Evolutionary conservation across 1,284 basidiomycete species (phyloP), one percentile per base, ranked within the genome.

Genomic region (Coniferiporia sulphurascens): DNA sequence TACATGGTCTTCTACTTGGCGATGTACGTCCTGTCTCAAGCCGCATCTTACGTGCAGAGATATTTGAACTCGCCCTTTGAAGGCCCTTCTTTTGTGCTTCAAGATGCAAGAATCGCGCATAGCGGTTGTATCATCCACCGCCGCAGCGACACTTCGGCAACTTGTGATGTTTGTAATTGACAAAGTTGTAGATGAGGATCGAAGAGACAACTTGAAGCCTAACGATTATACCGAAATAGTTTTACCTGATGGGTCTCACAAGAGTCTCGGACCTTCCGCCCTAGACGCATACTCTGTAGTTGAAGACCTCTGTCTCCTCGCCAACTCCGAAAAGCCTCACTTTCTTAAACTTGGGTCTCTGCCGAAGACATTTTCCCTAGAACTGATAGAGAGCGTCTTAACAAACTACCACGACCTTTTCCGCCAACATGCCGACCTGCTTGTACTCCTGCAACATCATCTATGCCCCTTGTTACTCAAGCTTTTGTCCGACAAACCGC

Each of bases 111-210:
- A 98, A 64, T 95, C 93, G 5, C 86, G 92, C 62, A 97, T 97
- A 22, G 90, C 91, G 0, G 96, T 98, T 34, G 96, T 99, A 5
- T 96, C 94, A 3, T 97, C 94, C 0, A 99, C 96, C 1, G 97
- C 96, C 0, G 95, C 95, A 0, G 96, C 97, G 0, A 98, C 95
- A 0, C 81, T 99, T 6, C 88, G 96, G 1, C 96, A 98, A 71
- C 82, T 97, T 1, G 93, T 99, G 57, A 98, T 99, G 95, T 92
- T 97, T 65, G 88, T 98, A 12, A 93, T 98, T 53, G 96, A 99
- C 75, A 95, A 97, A 68, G 90, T 98, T 68, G 84, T 87, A 1
- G 82, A 85, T 17, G 92, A 95, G 69, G 91, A 94, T 64, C 73
- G 76, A n/a, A 70, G 72, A 17, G 79, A 79, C 13, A 74, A 76